phyloP scores from a whole-genome alignment of 1,139 yeast species.

The Debaryomyces sp. region DNA sequence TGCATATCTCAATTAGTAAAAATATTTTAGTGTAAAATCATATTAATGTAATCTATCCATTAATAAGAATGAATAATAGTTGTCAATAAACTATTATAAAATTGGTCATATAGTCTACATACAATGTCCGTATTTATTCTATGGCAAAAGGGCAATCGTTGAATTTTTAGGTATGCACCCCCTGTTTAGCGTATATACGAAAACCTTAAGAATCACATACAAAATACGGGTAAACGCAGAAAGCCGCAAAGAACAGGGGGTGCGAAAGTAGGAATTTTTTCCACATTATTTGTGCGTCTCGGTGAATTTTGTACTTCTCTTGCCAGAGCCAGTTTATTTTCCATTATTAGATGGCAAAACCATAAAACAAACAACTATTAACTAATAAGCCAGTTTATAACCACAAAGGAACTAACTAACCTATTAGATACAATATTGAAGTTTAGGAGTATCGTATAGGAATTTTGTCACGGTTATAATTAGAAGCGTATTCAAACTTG shows the following conservation, averaged over 20 bases:
- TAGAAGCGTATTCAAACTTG: background rate
- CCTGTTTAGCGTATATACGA: slow-evolving; percentile 4
- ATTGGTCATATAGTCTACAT: background rate
- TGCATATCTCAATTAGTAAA: background rate
- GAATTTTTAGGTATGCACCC: slow-evolving; percentile 4
- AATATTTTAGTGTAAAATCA: background rate
- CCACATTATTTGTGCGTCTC: slow-evolving; percentile 1
- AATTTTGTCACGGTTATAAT: background rate
- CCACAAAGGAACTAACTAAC: background rate
- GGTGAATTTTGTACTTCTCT: slow-evolving; percentile 1
- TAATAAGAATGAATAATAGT: no score
- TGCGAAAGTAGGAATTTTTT: slow-evolving; percentile 3
- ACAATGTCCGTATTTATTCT: background rate
- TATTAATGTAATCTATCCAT: no score
- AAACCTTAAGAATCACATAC: background rate
- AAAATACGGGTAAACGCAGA: slow-evolving; percentile 3
- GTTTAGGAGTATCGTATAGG: background rate
- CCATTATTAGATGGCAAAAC: slow-evolving; percentile 1
- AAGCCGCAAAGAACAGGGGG: slow-evolving; percentile 8
- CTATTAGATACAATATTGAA: background rate
- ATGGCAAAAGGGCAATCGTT: background rate
- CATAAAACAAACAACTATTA: background rate
- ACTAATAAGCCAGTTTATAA: background rate
- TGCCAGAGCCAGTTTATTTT: slow-evolving; percentile 1
- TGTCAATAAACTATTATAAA: background rate